A percentile compares a stretch with the other conserved stretches of the same genome.
phyloP scores from a whole-genome alignment of 257 asterid genomes.

The Primulina eburnea region DNA sequence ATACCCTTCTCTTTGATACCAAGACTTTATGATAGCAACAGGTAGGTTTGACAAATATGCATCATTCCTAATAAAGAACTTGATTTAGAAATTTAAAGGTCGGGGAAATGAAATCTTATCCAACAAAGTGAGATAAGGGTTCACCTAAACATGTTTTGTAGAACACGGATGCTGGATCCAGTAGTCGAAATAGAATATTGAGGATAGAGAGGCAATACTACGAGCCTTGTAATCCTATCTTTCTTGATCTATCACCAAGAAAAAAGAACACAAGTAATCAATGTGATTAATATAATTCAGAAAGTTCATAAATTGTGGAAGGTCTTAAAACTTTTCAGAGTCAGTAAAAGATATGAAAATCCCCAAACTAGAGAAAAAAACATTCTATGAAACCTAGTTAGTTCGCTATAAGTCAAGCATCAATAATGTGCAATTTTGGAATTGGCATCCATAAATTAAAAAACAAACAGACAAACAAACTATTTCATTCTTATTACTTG shows the following conservation, averaged over 20 bases:
- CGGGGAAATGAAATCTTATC: neutral
- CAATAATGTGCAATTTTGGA: neutral
- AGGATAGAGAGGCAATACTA: constrained; percentile 92
- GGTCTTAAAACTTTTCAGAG: neutral
- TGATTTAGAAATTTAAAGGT: constrained; percentile 19
- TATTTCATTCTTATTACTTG: constrained; percentile 19
- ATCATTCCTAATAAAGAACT: constrained; percentile 51
- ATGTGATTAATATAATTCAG: neutral
- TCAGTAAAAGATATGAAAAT: neutral
- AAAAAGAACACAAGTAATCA: neutral
- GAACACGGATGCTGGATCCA: constrained; percentile 92
- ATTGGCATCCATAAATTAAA: neutral
- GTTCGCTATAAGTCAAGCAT: neutral
- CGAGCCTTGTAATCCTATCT: constrained; percentile 77
- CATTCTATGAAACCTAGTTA: neutral
- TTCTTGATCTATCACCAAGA: constrained; percentile 65
- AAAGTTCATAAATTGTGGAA: neutral
- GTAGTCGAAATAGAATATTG: constrained; percentile 95
- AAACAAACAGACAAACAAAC: neutral
- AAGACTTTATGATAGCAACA: constrained; percentile 82
- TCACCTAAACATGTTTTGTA: constrained; percentile 71
- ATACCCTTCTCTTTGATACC: constrained; percentile 94
- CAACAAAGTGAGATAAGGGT: neutral
- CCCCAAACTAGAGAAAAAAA: neutral
- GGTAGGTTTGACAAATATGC: constrained; percentile 62